Percentiles rank a stretch among this genome's conserved stretches.
Conservation (phyloP, 208 protist species). For the Wallacemonas sp. region DNA sequence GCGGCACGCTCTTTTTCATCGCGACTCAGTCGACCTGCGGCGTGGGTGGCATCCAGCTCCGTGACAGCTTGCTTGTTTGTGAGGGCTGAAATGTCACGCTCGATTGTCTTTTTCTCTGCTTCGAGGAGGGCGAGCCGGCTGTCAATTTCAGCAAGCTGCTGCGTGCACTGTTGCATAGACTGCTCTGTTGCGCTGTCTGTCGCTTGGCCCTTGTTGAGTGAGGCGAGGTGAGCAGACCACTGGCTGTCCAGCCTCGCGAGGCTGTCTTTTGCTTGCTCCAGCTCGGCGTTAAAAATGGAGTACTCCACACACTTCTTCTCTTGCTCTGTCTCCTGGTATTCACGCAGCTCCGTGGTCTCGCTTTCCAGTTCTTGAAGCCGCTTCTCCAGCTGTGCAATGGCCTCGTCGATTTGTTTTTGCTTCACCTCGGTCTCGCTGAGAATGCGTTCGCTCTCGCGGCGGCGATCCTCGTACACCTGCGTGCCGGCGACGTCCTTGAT, state of each 20-base stretch:
- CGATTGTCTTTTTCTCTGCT: conserved; percentile 44
- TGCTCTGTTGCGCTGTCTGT: conserved; percentile 42
- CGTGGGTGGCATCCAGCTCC: conserved; percentile 65
- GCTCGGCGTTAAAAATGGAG: conserved; percentile 80
- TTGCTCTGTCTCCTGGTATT: conserved; percentile 92
- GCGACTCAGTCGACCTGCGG: conserved; percentile 31
- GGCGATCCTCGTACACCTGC: conserved; percentile 96
- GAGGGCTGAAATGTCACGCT: conserved; percentile 56
- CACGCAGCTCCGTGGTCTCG: conserved; percentile 94
- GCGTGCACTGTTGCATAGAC: conserved; percentile 36
- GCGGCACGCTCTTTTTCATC: conserved; percentile 45
- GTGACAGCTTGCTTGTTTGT: conserved; percentile 63
- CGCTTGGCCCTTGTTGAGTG: conserved; percentile 49
- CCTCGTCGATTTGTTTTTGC: conserved; percentile 86
- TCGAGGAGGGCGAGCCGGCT: conserved; percentile 55
- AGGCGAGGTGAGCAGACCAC: conserved; percentile 36
- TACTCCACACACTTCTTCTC: conserved; percentile 93
- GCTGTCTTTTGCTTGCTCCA: conserved; percentile 55
- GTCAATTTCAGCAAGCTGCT: conserved; percentile 40
- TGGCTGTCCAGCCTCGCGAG: conserved; percentile 60
- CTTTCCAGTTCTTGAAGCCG: conserved; percentile 94
- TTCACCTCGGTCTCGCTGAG: conserved; percentile 92
- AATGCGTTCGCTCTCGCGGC: conserved; percentile 94
- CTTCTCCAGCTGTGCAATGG: conserved; percentile 92
- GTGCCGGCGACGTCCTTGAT: conserved; percentile 99